Percentiles rank a stretch among this genome's conserved stretches.
Evolutionary conservation across 805 yeast genomes (phyloP).

Genomic region (Blastobotrys peoriensis): DNA sequence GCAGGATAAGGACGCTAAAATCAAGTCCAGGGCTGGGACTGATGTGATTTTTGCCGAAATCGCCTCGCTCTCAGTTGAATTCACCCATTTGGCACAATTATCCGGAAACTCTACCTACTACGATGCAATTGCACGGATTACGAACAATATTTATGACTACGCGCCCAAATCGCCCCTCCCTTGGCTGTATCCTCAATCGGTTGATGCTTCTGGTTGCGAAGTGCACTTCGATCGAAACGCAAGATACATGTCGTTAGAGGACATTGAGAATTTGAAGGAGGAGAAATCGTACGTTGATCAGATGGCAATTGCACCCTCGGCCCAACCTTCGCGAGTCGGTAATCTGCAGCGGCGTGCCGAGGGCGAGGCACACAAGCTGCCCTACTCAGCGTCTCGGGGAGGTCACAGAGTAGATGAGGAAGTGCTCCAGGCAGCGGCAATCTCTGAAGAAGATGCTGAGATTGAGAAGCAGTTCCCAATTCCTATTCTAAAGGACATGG

Average conservation of each 20-base stretch:
- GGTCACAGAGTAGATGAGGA: not conserved
- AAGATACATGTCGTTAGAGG: not conserved
- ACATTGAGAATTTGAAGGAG: not conserved
- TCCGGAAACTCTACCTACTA: constrained; percentile 44
- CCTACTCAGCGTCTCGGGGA: not conserved
- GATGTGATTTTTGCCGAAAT: constrained; percentile 39
- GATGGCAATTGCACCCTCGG: constrained; percentile 2
- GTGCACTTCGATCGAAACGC: constrained; percentile 6
- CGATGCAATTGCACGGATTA: constrained; percentile 44
- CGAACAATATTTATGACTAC: constrained; percentile 34
- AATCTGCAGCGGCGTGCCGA: not conserved
- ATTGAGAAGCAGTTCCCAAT: not conserved
- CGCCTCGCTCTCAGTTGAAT: constrained; percentile 47
- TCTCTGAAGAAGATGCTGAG: not conserved
- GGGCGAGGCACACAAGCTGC: not conserved
- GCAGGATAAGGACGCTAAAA: constrained; percentile 24
- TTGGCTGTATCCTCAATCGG: constrained; percentile 38
- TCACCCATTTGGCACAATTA: constrained; percentile 46
- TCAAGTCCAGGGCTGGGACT: constrained; percentile 26
- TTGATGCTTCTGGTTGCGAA: constrained; percentile 50
- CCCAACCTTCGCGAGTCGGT: not conserved
- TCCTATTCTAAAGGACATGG: constrained; percentile 2
- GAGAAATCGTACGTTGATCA: not conserved
- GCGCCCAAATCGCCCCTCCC: constrained; percentile 31
- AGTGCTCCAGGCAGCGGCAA: not conserved